phyloP scores from a whole-genome alignment of 129 eudicot genomes.

The Artemisia annua region DNA sequence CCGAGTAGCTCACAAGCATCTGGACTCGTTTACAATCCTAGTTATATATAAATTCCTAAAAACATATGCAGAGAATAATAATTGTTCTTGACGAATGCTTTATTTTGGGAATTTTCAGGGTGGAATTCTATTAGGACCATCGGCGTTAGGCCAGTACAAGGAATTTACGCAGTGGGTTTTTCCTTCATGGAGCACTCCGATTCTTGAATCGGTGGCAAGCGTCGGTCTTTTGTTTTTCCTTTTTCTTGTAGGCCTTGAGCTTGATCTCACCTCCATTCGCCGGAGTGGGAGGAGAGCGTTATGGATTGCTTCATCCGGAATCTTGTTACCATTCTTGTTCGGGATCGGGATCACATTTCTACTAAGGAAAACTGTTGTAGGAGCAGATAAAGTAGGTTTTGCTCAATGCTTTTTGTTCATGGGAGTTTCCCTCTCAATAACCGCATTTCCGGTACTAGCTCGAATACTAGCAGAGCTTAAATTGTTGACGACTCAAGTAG shows the following conservation, averaged over 20 bases:
- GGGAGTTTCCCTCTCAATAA: constrained; percentile 81
- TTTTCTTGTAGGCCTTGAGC: constrained; percentile 77
- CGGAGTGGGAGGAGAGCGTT: constrained; percentile 57
- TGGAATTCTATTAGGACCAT: constrained; percentile 76
- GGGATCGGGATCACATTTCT: constrained; percentile 58
- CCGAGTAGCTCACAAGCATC: too few species aligned
- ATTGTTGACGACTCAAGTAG: constrained; percentile 57
- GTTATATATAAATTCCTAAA: too few species aligned
- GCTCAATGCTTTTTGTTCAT: constrained; percentile 54
- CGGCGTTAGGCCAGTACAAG: constrained; percentile 60
- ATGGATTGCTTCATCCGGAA: constrained; percentile 57
- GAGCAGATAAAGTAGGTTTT: constrained; percentile 46
- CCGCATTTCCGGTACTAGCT: constrained; percentile 84
- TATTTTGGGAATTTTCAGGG: constrained; percentile 45
- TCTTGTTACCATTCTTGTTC: constrained; percentile 52
- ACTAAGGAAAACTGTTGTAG: constrained; percentile 38
- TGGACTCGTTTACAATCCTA: too few species aligned
- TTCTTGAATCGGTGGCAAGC: constrained; percentile 66
- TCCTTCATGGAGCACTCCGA: constrained; percentile 74
- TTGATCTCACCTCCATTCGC: constrained; percentile 53
- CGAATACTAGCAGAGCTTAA: constrained; percentile 80
- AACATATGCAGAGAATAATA: neutral
- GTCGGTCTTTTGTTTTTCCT: constrained; percentile 71
- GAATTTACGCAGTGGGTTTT: constrained; percentile 48
- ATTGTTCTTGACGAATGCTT: neutral